Base-by-base conservation (phyloP, 192 early-diverging fungal genomes). In the Coemansia sp. region DNA sequence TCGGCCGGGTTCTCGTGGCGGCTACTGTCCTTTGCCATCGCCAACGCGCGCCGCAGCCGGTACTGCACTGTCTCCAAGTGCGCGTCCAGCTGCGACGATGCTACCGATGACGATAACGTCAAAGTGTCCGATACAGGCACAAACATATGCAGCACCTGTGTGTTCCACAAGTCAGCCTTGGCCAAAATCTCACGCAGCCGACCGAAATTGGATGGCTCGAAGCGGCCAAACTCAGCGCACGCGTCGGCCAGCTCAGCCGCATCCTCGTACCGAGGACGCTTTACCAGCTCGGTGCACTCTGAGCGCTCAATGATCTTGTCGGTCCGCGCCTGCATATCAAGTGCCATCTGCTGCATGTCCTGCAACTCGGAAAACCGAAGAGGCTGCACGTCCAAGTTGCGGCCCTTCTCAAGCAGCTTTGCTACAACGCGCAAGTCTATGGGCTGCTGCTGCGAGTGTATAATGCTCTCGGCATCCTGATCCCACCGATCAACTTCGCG, bases 361-460 rank as follows among this genome's bases (percentile, higher is more conserved):
- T 39, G 44, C 11, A 78, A 49, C 41, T 32, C n/a, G 32, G 53
- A 31, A 48, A 64, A 64, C 54, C 32, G 46, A 16, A 28, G 36
- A 0, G 75, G 69, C 31, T 53, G 40, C 40, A 53, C 58, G 11
- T 26, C 40, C 52, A 66, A 31, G 40, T 58, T 67, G 60, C 65
- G 75, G 23, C 64, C 75, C 44, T 58, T 70, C 36, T 78, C 75
- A 6, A 78, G 51, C 32, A 78, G 47, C 37, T 53, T 57, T 36
- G 42, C 75, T 12, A 64, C 40, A 3, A 56, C 49, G 16, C 52
- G 52, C 17, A 78, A 18, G 45, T 64, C 53, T 15, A 71, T 32
- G 12, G 23, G 32, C 31, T 56, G 12, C 31, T 56, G 12, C 2
- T 26, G 23, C 26, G 40, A 46, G 18, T 44, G 40, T 5, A 67